Evolutionary conservation across 306 rosid genomes (phyloP).

Genomic region (Cyclanthera cordifolia): DNA sequence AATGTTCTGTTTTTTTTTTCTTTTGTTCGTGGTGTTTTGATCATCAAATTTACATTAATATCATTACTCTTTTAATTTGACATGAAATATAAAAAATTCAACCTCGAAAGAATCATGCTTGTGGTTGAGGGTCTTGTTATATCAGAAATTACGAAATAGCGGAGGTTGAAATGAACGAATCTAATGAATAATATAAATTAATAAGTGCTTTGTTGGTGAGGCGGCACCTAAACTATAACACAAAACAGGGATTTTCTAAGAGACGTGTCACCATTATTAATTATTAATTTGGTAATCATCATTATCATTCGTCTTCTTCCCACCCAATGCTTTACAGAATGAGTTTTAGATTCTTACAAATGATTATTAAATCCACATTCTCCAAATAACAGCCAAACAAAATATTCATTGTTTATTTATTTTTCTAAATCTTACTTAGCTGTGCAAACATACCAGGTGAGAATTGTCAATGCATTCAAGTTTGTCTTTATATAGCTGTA

Average conservation of each 20-base stretch:
- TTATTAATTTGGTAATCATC: background rate
- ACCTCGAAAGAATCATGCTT: no score
- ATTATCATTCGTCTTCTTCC: slow-evolving; percentile 2
- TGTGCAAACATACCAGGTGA: background rate
- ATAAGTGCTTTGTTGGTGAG: slow-evolving; percentile 9
- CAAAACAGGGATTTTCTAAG: background rate
- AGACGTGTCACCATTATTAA: slow-evolving; percentile 12
- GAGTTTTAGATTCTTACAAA: slow-evolving; percentile 1
- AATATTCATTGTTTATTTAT: background rate
- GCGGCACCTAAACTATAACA: slow-evolving; percentile 11
- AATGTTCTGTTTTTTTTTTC: no score
- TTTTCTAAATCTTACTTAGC: background rate
- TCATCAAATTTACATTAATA: no score
- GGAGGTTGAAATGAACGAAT: slow-evolving; percentile 13
- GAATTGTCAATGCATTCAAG: background rate
- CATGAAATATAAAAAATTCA: no score
- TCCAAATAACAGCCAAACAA: background rate
- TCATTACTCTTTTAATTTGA: no score
- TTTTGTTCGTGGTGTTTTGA: no score
- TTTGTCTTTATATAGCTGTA: slow-evolving; percentile 2
- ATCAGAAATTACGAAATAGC: background rate
- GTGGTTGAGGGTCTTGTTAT: no score
- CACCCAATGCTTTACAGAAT: background rate
- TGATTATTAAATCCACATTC: background rate
- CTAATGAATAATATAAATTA: background rate